phyloP scores from a whole-genome alignment of 106 monocot genomes.

The Dactylorhiza incarnata region DNA sequence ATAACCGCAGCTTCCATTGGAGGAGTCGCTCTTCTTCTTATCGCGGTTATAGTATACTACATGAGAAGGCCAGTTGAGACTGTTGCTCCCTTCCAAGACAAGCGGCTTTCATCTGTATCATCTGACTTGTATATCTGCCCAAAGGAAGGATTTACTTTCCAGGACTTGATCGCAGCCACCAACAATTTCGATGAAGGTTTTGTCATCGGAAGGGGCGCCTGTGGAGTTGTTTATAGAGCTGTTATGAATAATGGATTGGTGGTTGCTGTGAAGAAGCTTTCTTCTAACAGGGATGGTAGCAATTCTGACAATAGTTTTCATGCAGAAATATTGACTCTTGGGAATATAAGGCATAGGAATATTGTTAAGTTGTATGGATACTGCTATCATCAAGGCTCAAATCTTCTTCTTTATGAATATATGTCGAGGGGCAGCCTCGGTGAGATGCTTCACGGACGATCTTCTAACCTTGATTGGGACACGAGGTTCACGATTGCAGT shows the following conservation, averaged over 20 bases:
- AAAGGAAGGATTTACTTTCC: slow-evolving; percentile 58
- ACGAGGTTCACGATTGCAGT: slow-evolving; percentile 70
- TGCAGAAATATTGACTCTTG: slow-evolving; percentile 86
- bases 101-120: slow-evolving; percentile 30
- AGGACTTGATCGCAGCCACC: slow-evolving; percentile 67
- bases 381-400: slow-evolving; percentile 72
- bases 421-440: slow-evolving; percentile 89
- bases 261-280: slow-evolving; percentile 86
- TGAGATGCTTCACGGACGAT: slow-evolving; percentile 60
- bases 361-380: slow-evolving; percentile 91
- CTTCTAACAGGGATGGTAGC: slow-evolving; percentile 72
- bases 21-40: slow-evolving; percentile 71
- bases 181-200: slow-evolving; percentile 73
- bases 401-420: slow-evolving; percentile 86
- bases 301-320: slow-evolving; percentile 74
- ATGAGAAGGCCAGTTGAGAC: slow-evolving; percentile 60
- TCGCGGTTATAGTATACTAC: slow-evolving; percentile 53
- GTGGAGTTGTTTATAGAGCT: slow-evolving; percentile 83
- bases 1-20: slow-evolving; percentile 66
- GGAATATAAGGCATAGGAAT: slow-evolving; percentile 90
- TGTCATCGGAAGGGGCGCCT: slow-evolving; percentile 78
- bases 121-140: slow-evolving; percentile 46
- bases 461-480: slow-evolving; percentile 56
- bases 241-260: slow-evolving; percentile 51
- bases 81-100: slow-evolving; percentile 64